A percentile compares a stretch with the other conserved stretches of the same genome.
Evolutionary conservation across 108 stramenopile species (phyloP).

Genomic region (Cyclotella cryptica): DNA sequence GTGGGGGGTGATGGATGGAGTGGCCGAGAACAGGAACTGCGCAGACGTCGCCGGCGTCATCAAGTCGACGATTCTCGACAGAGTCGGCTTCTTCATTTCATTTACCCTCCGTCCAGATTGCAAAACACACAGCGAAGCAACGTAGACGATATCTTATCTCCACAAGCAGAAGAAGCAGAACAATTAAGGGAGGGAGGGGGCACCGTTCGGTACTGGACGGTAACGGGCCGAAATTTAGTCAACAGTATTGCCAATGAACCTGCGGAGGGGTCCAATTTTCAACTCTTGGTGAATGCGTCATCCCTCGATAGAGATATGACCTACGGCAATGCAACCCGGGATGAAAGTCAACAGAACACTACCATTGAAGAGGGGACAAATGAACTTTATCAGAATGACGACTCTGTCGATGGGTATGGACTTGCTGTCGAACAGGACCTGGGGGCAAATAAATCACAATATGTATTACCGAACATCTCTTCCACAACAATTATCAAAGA

Average conservation of each 20-base stretch:
- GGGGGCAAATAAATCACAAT: too few relatives aligned
- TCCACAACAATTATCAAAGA: background rate
- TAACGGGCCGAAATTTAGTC: constrained; percentile 48
- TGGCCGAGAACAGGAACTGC: background rate
- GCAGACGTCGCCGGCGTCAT: background rate
- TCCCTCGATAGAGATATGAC: background rate
- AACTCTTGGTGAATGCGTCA: constrained; percentile 18
- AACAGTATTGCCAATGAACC: background rate
- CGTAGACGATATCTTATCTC: background rate
- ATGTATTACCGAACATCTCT: background rate
- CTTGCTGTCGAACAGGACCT: too few relatives aligned
- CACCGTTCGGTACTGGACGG: constrained; percentile 34
- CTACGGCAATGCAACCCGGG: background rate
- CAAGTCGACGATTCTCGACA: too few relatives aligned
- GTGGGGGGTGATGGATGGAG: constrained; percentile 33
- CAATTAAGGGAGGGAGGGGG: background rate
- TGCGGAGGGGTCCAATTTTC: background rate
- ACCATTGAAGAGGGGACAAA: too few relatives aligned
- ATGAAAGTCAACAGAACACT: background rate
- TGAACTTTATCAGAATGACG: too few relatives aligned
- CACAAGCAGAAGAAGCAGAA: background rate
- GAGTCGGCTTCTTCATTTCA: background rate
- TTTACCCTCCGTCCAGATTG: background rate
- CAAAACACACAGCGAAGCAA: background rate
- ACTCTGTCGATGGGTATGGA: too few relatives aligned